Evolutionary conservation across 192 early-diverging fungal genomes (phyloP).

Genomic region (Backusella circina): DNA sequence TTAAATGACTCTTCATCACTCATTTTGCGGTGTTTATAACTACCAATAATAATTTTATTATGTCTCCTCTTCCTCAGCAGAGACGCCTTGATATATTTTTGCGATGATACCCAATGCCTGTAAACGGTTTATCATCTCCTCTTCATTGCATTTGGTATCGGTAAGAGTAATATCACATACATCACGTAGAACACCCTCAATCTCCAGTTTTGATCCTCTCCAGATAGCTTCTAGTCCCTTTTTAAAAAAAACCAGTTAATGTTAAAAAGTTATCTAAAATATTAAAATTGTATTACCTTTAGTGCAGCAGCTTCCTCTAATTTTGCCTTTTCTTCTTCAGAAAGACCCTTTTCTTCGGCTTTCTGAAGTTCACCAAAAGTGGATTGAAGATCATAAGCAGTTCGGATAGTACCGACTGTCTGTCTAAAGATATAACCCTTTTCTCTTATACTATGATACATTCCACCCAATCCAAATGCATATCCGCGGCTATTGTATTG

Average conservation of each 20-base stretch:
- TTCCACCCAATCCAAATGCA: slow-evolving; percentile 68
- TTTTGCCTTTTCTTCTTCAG: slow-evolving; percentile 59
- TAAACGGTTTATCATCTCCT: slow-evolving; percentile 61
- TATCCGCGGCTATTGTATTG: slow-evolving; percentile 73
- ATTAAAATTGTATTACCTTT: slow-evolving; percentile 31
- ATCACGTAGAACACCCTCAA: slow-evolving; percentile 87
- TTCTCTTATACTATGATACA: slow-evolving; percentile 74
- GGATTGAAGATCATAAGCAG: slow-evolving; percentile 90
- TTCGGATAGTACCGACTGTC: slow-evolving; percentile 87
- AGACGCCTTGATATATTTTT: slow-evolving; percentile 73
- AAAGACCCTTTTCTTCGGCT: slow-evolving; percentile 82
- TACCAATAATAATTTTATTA: background rate
- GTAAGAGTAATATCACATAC: slow-evolving; percentile 85
- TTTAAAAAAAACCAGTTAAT: background rate
- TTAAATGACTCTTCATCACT: background rate
- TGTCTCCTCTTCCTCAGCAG: slow-evolving; percentile 39
- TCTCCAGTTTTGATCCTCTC: slow-evolving; percentile 92
- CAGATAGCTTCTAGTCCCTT: slow-evolving; percentile 90
- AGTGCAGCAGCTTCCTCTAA: slow-evolving; percentile 68
- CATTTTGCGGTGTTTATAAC: background rate
- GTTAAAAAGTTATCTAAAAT: background rate
- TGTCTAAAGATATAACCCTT: slow-evolving; percentile 90
- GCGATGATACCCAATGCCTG: slow-evolving; percentile 85
- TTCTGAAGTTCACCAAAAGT: slow-evolving; percentile 87
- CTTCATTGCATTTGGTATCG: slow-evolving; percentile 58